Evolutionary conservation across 805 yeast genomes (phyloP).

Genomic region (Lipomyces mesembrius): DNA sequence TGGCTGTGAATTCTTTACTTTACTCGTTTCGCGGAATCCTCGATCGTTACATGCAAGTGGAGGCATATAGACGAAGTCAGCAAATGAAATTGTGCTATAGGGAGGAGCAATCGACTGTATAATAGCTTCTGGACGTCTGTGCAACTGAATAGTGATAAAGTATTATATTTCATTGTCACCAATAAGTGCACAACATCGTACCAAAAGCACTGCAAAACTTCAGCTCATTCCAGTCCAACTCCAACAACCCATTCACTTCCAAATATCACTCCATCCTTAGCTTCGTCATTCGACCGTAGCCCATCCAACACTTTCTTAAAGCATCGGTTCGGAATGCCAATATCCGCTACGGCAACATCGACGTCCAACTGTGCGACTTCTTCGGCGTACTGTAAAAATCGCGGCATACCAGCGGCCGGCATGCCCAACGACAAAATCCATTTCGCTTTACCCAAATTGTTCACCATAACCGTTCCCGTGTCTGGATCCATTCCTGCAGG

Average conservation of each 20-base stretch:
- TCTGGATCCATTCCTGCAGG: constrained; percentile 86
- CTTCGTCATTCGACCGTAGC: constrained; percentile 22
- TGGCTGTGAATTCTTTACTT: not conserved
- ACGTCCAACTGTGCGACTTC: constrained; percentile 20
- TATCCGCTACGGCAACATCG: constrained; percentile 35
- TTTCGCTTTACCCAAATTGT: constrained; percentile 40
- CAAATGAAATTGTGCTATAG: not conserved
- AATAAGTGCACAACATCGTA: not conserved
- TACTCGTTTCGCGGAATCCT: not conserved
- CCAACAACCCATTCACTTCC: constrained; percentile 37
- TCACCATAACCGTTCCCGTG: constrained; percentile 61
- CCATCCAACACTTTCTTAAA: constrained; percentile 21
- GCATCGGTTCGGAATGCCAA: constrained; percentile 38
- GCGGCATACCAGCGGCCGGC: constrained; percentile 31
- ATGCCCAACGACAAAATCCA: constrained; percentile 44
- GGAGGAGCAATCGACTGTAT: not conserved
- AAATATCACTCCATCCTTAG: constrained; percentile 30
- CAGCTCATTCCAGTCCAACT: constrained; percentile 18
- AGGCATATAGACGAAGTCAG: not conserved
- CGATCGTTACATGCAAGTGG: not conserved
- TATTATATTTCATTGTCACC: not conserved
- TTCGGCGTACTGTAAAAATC: constrained; percentile 26
- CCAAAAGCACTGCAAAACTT: not conserved
- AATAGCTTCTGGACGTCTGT: not conserved
- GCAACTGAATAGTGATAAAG: too few relatives aligned